Percentiles rank a stretch among this genome's conserved stretches.
Evolutionary conservation across 2,329 filamentous ascomycete species (phyloP).

Genomic region (Monosporascus cannonballus): DNA sequence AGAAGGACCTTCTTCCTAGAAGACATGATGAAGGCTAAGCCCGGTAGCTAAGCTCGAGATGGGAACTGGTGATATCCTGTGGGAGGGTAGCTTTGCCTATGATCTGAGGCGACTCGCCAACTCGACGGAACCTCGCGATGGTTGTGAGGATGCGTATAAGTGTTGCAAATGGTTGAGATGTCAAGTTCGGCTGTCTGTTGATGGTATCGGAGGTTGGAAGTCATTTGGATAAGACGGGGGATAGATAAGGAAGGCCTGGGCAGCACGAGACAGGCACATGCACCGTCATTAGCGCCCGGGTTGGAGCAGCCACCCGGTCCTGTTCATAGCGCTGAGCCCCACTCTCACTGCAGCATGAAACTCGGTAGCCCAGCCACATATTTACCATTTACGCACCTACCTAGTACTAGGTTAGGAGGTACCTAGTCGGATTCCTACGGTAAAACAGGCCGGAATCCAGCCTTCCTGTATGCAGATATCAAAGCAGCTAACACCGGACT

Average conservation of each 20-base stretch:
- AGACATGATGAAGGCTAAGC: conserved; percentile 50
- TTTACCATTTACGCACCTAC: no score
- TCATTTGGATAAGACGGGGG: not conserved
- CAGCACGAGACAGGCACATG: not conserved
- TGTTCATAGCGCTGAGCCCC: no score
- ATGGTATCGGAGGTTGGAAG: not conserved
- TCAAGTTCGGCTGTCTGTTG: not conserved
- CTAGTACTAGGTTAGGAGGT: no score
- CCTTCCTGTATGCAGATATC: no score
- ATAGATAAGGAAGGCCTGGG: not conserved
- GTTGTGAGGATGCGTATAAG: not conserved
- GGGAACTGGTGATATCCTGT: not conserved
- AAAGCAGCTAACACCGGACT: no score
- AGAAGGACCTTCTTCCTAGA: conserved; percentile 85
- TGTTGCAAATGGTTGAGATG: not conserved
- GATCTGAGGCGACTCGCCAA: not conserved
- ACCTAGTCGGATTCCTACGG: no score
- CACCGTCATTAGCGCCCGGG: no score
- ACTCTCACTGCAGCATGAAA: no score
- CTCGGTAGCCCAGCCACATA: no score
- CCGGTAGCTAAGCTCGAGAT: conserved; percentile 3
- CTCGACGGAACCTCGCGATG: not conserved
- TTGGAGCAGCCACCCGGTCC: no score
- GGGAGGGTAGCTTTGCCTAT: not conserved
- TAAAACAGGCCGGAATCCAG: no score